Conservation (phyloP, 139 green algal species). For the Bryopsis sp. region DNA sequence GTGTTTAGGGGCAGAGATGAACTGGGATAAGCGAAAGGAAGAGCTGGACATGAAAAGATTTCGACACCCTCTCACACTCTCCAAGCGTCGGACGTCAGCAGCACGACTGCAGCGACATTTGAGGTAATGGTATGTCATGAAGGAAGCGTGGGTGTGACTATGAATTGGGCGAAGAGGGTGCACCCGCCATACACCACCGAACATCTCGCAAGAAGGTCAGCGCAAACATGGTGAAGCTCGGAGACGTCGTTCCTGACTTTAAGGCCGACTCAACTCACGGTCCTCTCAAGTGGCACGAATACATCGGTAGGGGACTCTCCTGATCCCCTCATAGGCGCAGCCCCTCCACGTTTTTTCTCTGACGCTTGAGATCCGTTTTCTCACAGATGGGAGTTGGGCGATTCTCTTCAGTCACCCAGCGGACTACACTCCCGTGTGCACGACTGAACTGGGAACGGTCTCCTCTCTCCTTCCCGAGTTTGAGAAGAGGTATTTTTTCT, state of each 20-base stretch:
- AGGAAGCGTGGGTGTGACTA: too few species aligned
- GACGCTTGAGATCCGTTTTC: background rate
- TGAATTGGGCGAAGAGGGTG: too few species aligned
- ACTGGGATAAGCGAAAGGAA: too few species aligned
- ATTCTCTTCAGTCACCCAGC: conserved; percentile 55
- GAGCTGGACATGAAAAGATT: too few species aligned
- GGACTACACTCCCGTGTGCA: conserved; percentile 55
- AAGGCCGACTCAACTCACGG: conserved; percentile 9
- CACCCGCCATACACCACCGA: too few species aligned
- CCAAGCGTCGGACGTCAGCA: too few species aligned
- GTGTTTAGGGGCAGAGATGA: too few species aligned
- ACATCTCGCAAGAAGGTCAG: background rate
- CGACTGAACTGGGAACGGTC: conserved; percentile 26
- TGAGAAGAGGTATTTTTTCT: conserved; percentile 18
- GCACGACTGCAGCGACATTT: too few species aligned
- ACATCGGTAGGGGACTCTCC: background rate
- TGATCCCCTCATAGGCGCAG: background rate
- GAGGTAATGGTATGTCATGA: too few species aligned
- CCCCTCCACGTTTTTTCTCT: background rate
- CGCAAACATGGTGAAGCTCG: conserved; percentile 4
- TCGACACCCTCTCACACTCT: too few species aligned
- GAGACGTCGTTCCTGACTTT: conserved; percentile 19
- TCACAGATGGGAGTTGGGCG: conserved; percentile 35
- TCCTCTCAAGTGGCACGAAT: conserved; percentile 14
- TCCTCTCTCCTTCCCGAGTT: conserved; percentile 15